A percentile compares a stretch with the other conserved stretches of the same genome.
phyloP scores from a whole-genome alignment of 805 yeast species.

The Brettanomyces custersianus region DNA sequence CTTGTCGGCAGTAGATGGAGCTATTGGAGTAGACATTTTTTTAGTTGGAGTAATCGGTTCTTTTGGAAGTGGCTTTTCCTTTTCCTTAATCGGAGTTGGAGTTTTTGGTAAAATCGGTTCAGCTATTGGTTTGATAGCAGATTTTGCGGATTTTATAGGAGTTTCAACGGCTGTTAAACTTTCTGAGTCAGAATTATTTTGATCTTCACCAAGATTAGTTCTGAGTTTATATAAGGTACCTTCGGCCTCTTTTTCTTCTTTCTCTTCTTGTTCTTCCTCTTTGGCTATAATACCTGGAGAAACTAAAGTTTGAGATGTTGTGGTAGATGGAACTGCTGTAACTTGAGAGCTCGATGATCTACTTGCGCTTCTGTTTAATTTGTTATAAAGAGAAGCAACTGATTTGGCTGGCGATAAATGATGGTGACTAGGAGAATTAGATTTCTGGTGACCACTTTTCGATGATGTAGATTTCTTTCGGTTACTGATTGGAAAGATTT shows the following conservation, averaged over 20 bases:
- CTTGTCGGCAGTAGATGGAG: slow-evolving; percentile 2
- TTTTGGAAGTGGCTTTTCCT: not conserved
- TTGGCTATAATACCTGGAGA: not conserved
- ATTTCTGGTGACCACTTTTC: too few species aligned
- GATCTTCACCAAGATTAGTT: not conserved
- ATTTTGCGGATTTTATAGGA: not conserved
- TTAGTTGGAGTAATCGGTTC: not conserved
- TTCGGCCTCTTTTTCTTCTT: slow-evolving; percentile 1
- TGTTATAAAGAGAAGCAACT: slow-evolving; percentile 2
- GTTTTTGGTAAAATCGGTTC: not conserved
- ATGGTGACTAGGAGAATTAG: too few species aligned
- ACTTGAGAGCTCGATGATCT: slow-evolving; percentile 1
- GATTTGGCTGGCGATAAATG: slow-evolving; percentile 1
- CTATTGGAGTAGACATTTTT: slow-evolving; percentile 1
- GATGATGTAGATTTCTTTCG: too few species aligned
- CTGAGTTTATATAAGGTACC: not conserved
- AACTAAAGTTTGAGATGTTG: not conserved
- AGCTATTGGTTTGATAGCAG: not conserved
- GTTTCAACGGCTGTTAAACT: slow-evolving; percentile 1
- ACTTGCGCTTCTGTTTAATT: slow-evolving; percentile 1
- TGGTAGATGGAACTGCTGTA: not conserved
- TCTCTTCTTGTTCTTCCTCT: not conserved
- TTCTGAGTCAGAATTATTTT: not conserved
- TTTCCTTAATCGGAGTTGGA: not conserved
- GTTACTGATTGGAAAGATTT: too few species aligned